Base-by-base conservation (phyloP, 2,329 filamentous ascomycete genomes). In the Elsinoe fawcettii region DNA sequence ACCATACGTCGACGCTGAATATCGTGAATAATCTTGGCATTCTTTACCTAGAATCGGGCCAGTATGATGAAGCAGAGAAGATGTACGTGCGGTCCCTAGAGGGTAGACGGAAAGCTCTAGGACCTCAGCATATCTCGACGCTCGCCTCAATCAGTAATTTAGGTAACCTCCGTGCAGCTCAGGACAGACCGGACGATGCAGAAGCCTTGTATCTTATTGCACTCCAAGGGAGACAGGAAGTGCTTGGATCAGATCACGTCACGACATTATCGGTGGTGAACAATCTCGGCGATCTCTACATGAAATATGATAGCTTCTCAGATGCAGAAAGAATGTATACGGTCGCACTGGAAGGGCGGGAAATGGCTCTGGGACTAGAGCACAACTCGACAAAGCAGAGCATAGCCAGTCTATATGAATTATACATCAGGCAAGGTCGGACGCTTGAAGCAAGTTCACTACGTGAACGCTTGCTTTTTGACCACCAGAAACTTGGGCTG, bases 1-100 rank as follows among this genome's bases (percentile, higher is more conserved):
- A 59, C 27, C 53, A 61, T 20, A 47, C 54, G 27, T 57, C 51
- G 16, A 63, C 60, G 3, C 57, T 62, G 18, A 32, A 59, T n/a
- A 60, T 60, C 25, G 46, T 62, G 32, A 18, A 55, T 51, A 57
- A 59, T 30, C 57, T 53, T 23, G 57, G 54, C 46, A 36, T 32
- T 36, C 41, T 62, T 25, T 62, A 60, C 30, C 2, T 6, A 14
- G 34, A 39, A 12, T 58, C 59, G 30, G 56, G 57, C 30, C 51
- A 49, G 58, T 41, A 60, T n/a, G 49, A 16, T 32, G 58, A 60
- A 25, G 60, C 58, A 56, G 58, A 61, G 34, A 12, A 55, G 25
- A 55, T 61, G 51, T 59, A 43, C 47, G 9, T 36, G 41, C 51
- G 55, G 37, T 60, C 58, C 16, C 30, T 62, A 22, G 12, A 20